phyloP scores from a whole-genome alignment of 768 basidiomycete genomes.

The Rhizopogon salebrosus region DNA sequence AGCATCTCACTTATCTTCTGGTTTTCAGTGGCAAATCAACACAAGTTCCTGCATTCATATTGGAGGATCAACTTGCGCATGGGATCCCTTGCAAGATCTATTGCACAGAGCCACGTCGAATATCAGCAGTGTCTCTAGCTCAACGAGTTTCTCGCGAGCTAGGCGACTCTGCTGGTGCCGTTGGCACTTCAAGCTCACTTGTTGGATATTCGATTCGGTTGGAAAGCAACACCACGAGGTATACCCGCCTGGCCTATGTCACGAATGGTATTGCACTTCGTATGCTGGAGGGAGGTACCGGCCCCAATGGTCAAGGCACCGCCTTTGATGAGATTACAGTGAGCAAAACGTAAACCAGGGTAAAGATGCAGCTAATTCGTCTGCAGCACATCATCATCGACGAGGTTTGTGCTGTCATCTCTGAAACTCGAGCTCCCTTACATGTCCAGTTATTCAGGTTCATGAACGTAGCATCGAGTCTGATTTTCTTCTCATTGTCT shows the following conservation, averaged over 20 bases:
- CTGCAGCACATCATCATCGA: slow-evolving; percentile 89
- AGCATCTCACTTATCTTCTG: slow-evolving; percentile 6
- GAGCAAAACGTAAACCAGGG: slow-evolving; percentile 15
- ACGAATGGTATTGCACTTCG: slow-evolving; percentile 94
- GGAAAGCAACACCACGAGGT: slow-evolving; percentile 78
- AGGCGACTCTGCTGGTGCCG: slow-evolving; percentile 74
- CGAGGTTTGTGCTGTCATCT: slow-evolving; percentile 48
- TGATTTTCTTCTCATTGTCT: slow-evolving; percentile 91
- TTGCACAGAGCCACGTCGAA: slow-evolving; percentile 93
- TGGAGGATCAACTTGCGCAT: slow-evolving; percentile 80
- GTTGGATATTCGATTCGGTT: slow-evolving; percentile 94
- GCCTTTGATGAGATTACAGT: slow-evolving; percentile 96
- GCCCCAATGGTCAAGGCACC: slow-evolving; percentile 62
- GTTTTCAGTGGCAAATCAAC: slow-evolving; percentile 88
- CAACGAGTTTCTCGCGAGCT: slow-evolving; percentile 90
- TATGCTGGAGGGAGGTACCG: slow-evolving; percentile 89
- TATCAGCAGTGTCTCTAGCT: slow-evolving; percentile 93
- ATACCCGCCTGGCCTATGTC: slow-evolving; percentile 77
- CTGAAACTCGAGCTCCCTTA: not conserved
- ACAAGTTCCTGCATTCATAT: slow-evolving; percentile 89
- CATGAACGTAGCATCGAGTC: slow-evolving; percentile 97
- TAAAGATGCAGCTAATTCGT: slow-evolving; percentile 2
- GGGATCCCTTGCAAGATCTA: slow-evolving; percentile 87
- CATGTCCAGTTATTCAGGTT: slow-evolving; percentile 40
- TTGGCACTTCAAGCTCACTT: slow-evolving; percentile 72